Evolutionary conservation across 495 filamentous ascomycete genomes (phyloP), one percentile per base, ranked within the genome.

Genomic region (Aspergillus hancockii): DNA sequence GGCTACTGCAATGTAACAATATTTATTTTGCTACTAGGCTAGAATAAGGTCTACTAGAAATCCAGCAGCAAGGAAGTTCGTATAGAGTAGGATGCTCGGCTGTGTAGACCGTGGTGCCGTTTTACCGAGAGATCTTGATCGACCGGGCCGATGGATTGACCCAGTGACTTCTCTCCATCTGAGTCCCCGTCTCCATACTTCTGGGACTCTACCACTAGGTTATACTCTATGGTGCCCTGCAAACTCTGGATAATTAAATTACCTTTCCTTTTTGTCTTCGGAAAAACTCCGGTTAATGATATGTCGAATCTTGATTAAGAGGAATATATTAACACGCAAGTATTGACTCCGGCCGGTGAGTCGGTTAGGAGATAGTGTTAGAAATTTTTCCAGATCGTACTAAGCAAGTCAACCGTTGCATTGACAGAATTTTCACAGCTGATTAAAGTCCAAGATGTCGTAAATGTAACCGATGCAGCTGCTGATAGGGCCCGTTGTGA

Each of bases 391-490:
- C 23, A 47, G 21, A 23, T 23, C 5, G 21, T n/a, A 47, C 43
- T 47, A 41, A 16, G 18, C 12, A 23, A 23, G 5, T 47, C 19
- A 47, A 23, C 19, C 19, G 43, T 47, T 47, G 19, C 43, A 23
- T 47, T 47, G 12, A 6, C 43, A 47, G 43, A 47, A 23, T 47
- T 47, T 47, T 47, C 43, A 47, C 43, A 47, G 43, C 43, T 47
- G 43, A 23, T 10, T 19, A 41, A 7, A 16, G 38, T 41, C 38
- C 16, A 6, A 41, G 38, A 8, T 41, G 38, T 41, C 38, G 7
- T 41, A n/a, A 41, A 41, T n/a, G 19, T 47, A n/a, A 4, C n/a
- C 21, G 43, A 23, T 47, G 6, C 19, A 47, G 8, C 43, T 22
- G 21, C 7, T 23, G 43, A 23, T 23, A 47, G 43, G 43, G 19